Conservation (phyloP, 176 grass and related monocot species). For the Leersia perrieri region DNA sequence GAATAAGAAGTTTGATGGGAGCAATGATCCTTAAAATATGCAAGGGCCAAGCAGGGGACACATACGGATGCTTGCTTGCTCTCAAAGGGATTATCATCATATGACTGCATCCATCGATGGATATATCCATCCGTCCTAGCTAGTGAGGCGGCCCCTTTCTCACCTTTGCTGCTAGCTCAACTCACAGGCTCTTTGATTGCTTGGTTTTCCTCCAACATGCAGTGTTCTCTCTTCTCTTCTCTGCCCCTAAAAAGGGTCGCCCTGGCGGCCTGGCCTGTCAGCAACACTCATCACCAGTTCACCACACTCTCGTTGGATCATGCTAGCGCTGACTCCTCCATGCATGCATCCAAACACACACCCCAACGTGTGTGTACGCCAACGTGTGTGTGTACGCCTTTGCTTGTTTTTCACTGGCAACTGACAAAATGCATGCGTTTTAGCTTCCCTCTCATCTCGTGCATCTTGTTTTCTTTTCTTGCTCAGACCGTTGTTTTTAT, state of each 20-base stretch:
- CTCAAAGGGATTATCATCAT: conserved; percentile 21
- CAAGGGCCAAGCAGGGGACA: not conserved
- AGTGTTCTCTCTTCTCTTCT: not conserved
- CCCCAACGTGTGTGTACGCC: not conserved
- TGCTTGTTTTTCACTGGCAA: conserved; percentile 35
- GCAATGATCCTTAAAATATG: conserved; percentile 18
- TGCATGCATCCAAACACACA: not conserved
- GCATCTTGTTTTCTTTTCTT: not conserved
- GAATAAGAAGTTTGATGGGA: not conserved
- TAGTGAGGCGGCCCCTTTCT: not conserved
- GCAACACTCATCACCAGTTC: not conserved
- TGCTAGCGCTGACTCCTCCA: not conserved
- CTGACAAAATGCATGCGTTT: not conserved
- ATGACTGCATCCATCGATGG: not conserved
- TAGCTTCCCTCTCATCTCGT: not conserved
- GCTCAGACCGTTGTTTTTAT: not conserved
- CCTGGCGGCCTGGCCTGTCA: not conserved
- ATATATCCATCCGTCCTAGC: not conserved
- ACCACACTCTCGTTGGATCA: not conserved
- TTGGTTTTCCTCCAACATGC: not conserved
- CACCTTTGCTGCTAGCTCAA: not conserved
- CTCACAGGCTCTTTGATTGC: not conserved
- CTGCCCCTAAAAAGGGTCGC: not conserved
- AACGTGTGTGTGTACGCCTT: not conserved
- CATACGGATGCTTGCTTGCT: conserved; percentile 12